Conservation (phyloP, 306 rosid species). For the Quercus engelmannii region DNA sequence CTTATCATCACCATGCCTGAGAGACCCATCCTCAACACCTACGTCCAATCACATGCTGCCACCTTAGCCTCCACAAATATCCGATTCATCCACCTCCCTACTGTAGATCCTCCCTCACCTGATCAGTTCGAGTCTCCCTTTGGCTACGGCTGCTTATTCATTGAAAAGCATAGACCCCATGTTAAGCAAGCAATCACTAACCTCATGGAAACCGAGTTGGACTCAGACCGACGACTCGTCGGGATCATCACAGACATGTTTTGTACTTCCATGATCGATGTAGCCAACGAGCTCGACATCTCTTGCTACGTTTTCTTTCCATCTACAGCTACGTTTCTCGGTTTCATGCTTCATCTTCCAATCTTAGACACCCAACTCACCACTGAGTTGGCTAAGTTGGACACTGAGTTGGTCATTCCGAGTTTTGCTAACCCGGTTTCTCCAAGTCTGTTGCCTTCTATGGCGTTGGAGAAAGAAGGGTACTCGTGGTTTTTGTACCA, state of each 20-base stretch:
- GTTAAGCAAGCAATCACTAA: slow-evolving; percentile 24
- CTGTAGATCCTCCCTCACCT: slow-evolving; percentile 33
- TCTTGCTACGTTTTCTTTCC: slow-evolving; percentile 57
- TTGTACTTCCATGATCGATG: slow-evolving; percentile 43
- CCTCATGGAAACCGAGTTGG: slow-evolving; percentile 13
- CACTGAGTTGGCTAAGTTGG: not conserved
- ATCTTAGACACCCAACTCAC: slow-evolving; percentile 9
- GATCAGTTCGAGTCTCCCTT: slow-evolving; percentile 34
- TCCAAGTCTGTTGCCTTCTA: slow-evolving; percentile 22
- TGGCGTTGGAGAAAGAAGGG: slow-evolving; percentile 15
- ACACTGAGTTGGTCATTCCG: slow-evolving; percentile 32
- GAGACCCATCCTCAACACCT: slow-evolving; percentile 41
- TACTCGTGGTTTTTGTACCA: slow-evolving; percentile 15
- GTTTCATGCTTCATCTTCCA: slow-evolving; percentile 40
- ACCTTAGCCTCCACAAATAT: slow-evolving; percentile 12
- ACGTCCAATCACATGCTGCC: slow-evolving; percentile 27
- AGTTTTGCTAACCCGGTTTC: slow-evolving; percentile 39
- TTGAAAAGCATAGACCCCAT: slow-evolving; percentile 33
- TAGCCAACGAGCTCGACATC: slow-evolving; percentile 46
- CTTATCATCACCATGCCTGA: slow-evolving; percentile 40
- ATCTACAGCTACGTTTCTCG: slow-evolving; percentile 52
- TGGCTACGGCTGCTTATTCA: slow-evolving; percentile 20
- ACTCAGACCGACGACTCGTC: slow-evolving; percentile 13
- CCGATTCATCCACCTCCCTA: slow-evolving; percentile 38
- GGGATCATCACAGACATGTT: slow-evolving; percentile 56